A percentile compares a stretch with the other conserved stretches of the same genome.
These are phyloP conservation scores for Linderina pennispora DNA, from an alignment of 192 early-diverging fungal species.

Conservation along the genomic window DNA sequence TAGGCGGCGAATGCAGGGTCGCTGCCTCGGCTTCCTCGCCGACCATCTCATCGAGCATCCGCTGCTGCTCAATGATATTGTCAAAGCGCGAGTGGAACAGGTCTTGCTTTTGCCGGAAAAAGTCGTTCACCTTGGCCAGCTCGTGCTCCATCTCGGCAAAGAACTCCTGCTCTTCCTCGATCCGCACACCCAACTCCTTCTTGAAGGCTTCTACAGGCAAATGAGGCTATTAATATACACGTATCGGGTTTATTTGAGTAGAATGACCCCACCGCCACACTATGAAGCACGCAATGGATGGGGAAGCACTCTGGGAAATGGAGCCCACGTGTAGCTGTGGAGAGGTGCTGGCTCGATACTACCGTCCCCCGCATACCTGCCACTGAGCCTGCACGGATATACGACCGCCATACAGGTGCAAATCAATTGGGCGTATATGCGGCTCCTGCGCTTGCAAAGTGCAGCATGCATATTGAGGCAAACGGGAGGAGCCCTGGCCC, in stretches of 20 bases:
- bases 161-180: conserved; percentile 41
- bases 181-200: conserved; percentile 14
- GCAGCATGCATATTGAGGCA: conserved; percentile 3
- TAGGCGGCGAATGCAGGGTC: conserved; percentile 1
- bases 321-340: too few species aligned
- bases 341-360: background rate
- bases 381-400: background rate
- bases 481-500: background rate
- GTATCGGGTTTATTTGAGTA: too few species aligned
- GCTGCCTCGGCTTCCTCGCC: conserved; percentile 23
- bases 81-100: conserved; percentile 30
- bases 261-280: too few species aligned
- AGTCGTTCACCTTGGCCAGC: conserved; percentile 46
- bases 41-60: conserved; percentile 39
- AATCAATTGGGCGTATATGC: background rate
- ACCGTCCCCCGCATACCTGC: background rate
- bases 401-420: conserved; percentile 3
- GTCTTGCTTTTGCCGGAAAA: conserved; percentile 39
- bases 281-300: too few species aligned
- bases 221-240: too few species aligned
- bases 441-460: background rate
- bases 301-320: too few species aligned
- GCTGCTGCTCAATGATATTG: conserved; percentile 37
- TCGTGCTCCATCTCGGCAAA: conserved; percentile 44
- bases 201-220: conserved; percentile 33